Conservation (phyloP, 352 stramenopile species). For the Peronospora farinosa region DNA sequence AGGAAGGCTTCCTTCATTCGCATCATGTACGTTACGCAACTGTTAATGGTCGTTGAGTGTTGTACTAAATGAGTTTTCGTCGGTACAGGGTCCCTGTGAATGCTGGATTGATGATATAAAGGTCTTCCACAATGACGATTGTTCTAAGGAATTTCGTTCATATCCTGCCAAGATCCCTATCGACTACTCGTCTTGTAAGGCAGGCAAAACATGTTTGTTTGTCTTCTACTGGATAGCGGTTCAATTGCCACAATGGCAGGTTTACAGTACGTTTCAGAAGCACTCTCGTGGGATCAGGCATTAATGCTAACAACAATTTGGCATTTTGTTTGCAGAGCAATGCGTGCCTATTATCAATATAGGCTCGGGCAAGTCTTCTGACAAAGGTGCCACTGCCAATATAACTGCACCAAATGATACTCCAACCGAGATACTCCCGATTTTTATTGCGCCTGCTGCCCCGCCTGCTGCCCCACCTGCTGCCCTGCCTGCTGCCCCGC, state of each 20-base stretch:
- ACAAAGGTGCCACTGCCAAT: conserved; percentile 5
- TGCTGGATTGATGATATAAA: conserved; percentile 38
- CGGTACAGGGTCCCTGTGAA: conserved; percentile 32
- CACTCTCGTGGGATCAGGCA: background rate
- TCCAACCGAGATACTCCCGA: background rate
- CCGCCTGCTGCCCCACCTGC: no score
- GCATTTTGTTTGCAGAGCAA: conserved; percentile 10
- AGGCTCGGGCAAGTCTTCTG: conserved; percentile 9
- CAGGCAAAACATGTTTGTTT: conserved; percentile 31
- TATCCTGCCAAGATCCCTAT: conserved; percentile 41
- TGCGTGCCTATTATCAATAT: conserved; percentile 30
- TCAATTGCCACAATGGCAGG: conserved; percentile 34
- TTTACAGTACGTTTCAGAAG: conserved; percentile 30
- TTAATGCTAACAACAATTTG: no score
- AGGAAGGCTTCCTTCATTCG: conserved; percentile 32
- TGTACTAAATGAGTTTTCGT: background rate
- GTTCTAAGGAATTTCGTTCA: conserved; percentile 25
- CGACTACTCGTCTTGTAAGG: conserved; percentile 38
- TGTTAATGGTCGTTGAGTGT: no score
- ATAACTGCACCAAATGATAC: conserved; percentile 6
- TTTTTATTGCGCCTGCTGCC: background rate
- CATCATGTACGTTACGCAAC: conserved; percentile 28
- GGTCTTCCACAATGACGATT: conserved; percentile 26
- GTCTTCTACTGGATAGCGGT: conserved; percentile 48
- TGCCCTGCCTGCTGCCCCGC: no score